Evolutionary conservation across 2,329 filamentous ascomycete genomes (phyloP).

Genomic region (Penicillium sp.): DNA sequence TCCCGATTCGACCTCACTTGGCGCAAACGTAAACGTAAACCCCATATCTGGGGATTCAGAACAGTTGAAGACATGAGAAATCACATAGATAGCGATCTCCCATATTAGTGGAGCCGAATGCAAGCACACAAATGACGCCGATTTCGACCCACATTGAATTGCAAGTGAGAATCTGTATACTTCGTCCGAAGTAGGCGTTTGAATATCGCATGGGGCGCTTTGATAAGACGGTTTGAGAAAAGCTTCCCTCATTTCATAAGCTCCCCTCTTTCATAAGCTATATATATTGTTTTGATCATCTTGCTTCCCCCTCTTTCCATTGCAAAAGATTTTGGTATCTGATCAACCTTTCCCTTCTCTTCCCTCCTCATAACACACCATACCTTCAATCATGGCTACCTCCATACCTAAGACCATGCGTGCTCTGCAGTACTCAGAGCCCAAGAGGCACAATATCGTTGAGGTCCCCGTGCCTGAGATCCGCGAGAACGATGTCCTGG

Average conservation of each 20-base stretch:
- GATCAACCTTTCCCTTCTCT: neutral
- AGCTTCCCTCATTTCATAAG: neutral
- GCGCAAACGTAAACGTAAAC: neutral
- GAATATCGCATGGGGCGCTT: neutral
- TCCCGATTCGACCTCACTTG: conserved; percentile 1
- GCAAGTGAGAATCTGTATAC: neutral
- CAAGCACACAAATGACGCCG: neutral
- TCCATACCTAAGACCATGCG: conserved; percentile 18
- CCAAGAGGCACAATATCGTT: conserved; percentile 11
- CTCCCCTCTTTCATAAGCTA: neutral
- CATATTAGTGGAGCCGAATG: conserved; percentile 1
- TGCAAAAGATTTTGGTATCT: neutral
- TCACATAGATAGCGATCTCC: neutral
- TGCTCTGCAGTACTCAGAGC: conserved; percentile 19
- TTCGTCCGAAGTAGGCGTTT: neutral
- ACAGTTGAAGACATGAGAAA: neutral
- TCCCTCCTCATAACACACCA: neutral
- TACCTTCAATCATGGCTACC: conserved; percentile 3
- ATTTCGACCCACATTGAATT: conserved; percentile 3
- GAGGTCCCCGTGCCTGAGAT: conserved; percentile 18
- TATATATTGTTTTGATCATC: neutral
- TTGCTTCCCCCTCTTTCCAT: neutral
- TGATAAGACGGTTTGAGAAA: neutral
- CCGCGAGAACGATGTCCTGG: conserved; percentile 20
- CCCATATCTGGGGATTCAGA: neutral